These are phyloP conservation scores for Perkinsus marinus DNA, from an alignment of 169 alveolate genomes.

Conservation along the genomic window DNA sequence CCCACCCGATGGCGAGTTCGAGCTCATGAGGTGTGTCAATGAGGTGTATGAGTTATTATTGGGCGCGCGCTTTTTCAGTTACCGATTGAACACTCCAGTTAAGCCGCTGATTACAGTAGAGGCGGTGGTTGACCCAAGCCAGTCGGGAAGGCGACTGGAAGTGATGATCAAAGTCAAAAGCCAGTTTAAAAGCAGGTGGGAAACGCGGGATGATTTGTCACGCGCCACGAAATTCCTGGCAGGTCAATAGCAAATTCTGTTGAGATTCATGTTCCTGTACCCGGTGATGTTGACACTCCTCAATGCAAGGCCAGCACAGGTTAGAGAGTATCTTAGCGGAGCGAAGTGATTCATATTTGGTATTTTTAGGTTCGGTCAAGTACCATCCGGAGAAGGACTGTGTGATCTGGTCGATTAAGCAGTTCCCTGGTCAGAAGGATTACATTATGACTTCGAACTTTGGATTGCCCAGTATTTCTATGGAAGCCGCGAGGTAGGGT, in stretches of 20 bases:
- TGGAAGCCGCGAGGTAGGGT: slow-evolving; percentile 1
- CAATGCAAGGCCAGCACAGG: slow-evolving; percentile 12
- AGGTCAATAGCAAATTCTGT: slow-evolving; percentile 92
- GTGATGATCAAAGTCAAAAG: slow-evolving; percentile 66
- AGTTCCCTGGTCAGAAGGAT: slow-evolving; percentile 96
- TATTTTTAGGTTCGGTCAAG: slow-evolving; percentile 73
- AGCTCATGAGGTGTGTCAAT: slow-evolving; percentile 72
- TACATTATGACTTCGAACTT: slow-evolving; percentile 87
- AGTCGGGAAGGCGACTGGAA: slow-evolving; percentile 77
- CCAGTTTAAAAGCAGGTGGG: slow-evolving; percentile 33
- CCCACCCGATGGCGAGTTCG: slow-evolving; percentile 99
- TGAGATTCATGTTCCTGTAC: slow-evolving; percentile 95
- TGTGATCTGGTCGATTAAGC: slow-evolving; percentile 88
- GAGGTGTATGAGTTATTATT: too few relatives aligned
- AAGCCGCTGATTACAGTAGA: slow-evolving; percentile 94
- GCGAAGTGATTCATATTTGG: neutral
- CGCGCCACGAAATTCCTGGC: slow-evolving; percentile 30
- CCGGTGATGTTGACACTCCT: slow-evolving; percentile 90
- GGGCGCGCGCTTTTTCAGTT: slow-evolving; percentile 30
- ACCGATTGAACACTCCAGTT: slow-evolving; percentile 83
- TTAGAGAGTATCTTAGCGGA: too few relatives aligned
- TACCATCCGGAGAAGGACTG: slow-evolving; percentile 89
- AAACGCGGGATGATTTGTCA: neutral
- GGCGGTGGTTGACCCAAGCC: slow-evolving; percentile 65
- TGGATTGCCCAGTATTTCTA: slow-evolving; percentile 84